Conservation (phyloP, 1,139 yeast species). For the Pichia sp. region DNA sequence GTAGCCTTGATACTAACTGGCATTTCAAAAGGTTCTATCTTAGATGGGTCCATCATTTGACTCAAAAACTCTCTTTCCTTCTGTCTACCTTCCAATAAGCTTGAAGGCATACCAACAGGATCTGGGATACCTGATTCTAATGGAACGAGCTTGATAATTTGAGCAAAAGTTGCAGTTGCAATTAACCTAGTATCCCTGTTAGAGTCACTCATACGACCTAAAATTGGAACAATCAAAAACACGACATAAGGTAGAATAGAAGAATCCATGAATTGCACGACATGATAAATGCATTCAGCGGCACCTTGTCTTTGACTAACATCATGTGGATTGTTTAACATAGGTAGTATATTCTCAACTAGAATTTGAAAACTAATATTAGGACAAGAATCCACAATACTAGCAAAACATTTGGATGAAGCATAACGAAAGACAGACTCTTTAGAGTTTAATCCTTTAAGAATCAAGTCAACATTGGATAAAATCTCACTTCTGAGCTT, state of each 20-base stretch:
- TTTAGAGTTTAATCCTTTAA: conserved; percentile 61
- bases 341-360: conserved; percentile 74
- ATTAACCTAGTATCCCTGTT: conserved; percentile 82
- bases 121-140: conserved; percentile 97
- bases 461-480: conserved; percentile 43
- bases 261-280: conserved; percentile 81
- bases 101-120: conserved; percentile 87
- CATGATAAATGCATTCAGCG: conserved; percentile 83
- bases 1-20: conserved; percentile 94
- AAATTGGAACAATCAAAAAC: conserved; percentile 88
- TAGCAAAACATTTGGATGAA: conserved; percentile 85
- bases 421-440: conserved; percentile 84
- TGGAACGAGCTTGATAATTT: conserved; percentile 91
- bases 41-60: conserved; percentile 98
- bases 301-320: conserved; percentile 87
- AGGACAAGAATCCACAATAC: conserved; percentile 71
- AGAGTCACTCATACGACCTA: conserved; percentile 97
- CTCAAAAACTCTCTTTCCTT: conserved; percentile 90
- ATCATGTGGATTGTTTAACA: conserved; percentile 75
- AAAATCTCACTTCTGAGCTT: conserved; percentile 49
- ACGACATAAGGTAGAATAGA: conserved; percentile 91
- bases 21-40: conserved; percentile 78
- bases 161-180: conserved; percentile 95
- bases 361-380: conserved; percentile 71
- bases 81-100: conserved; percentile 82